Evolutionary conservation across 306 rosid genomes (phyloP).

Genomic region (Cotoneaster glaucophyllus): DNA sequence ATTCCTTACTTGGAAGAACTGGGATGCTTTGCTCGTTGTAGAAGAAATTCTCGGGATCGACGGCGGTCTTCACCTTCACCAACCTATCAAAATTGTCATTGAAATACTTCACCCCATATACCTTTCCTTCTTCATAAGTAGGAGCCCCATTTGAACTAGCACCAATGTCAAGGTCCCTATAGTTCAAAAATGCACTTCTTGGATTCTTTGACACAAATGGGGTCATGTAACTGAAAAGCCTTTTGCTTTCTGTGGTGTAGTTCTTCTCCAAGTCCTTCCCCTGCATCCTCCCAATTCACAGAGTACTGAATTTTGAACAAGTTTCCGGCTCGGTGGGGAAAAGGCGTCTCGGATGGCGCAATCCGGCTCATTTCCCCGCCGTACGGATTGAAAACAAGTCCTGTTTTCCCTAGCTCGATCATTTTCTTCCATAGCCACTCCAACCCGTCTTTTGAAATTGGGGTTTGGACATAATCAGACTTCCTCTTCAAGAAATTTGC

Average conservation of each 20-base stretch:
- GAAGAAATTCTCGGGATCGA: constrained; percentile 67
- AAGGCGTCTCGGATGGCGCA: constrained; percentile 42
- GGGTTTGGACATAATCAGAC: constrained; percentile 59
- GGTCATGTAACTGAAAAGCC: constrained; percentile 49
- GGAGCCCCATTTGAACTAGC: constrained; percentile 23
- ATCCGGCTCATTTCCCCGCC: constrained; percentile 68
- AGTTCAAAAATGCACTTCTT: constrained; percentile 60
- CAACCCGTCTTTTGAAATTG: constrained; percentile 46
- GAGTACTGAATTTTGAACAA: constrained; percentile 64
- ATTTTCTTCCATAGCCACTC: constrained; percentile 42
- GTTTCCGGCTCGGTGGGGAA: constrained; percentile 67
- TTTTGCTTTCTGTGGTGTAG: constrained; percentile 30
- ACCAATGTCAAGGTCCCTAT: constrained; percentile 80
- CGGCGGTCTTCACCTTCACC: constrained; percentile 51
- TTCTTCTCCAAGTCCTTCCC: constrained; percentile 16
- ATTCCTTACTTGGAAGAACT: constrained; percentile 24
- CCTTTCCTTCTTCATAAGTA: constrained; percentile 43
- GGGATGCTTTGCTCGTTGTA: constrained; percentile 78
- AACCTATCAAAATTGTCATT: constrained; percentile 49
- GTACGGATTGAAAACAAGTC: constrained; percentile 65
- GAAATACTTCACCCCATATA: constrained; percentile 57
- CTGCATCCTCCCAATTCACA: constrained; percentile 40
- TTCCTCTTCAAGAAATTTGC: constrained; percentile 37
- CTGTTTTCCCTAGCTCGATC: constrained; percentile 46
- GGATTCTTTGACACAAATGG: constrained; percentile 77